phyloP scores from a whole-genome alignment of 139 green algal species.

The Micromonas commoda region DNA sequence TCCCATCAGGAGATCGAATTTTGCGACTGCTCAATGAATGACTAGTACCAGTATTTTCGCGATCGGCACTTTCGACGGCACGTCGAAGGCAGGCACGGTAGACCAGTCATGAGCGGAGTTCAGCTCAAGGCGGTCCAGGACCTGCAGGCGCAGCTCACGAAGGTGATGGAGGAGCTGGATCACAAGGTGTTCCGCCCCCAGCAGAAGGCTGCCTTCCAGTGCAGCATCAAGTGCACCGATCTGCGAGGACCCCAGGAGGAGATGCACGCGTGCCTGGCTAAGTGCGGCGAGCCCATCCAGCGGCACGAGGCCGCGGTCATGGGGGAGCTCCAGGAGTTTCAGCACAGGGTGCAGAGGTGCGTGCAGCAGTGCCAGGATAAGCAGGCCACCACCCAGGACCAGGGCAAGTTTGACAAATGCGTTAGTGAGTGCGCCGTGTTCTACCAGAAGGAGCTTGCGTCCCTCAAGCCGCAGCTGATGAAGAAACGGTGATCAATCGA shows the following conservation, averaged over 20 bases:
- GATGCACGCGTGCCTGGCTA: not conserved
- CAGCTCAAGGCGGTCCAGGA: not conserved
- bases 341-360: constrained; percentile 2
- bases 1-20: not conserved
- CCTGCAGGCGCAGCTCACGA: not conserved
- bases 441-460: constrained; percentile 9
- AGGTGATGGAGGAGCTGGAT: not conserved
- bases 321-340: not conserved
- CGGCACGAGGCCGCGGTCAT: not conserved
- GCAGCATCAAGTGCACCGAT: not conserved
- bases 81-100: too few relatives aligned
- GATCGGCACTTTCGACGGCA: too few relatives aligned
- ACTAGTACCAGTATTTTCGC: too few relatives aligned
- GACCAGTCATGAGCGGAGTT: too few relatives aligned
- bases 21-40: too few relatives aligned
- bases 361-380: constrained; percentile 11
- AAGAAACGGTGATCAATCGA: too few relatives aligned
- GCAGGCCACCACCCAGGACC: not conserved
- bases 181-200: constrained; percentile 2
- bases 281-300: not conserved
- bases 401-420: not conserved
- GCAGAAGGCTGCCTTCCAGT: constrained; percentile 1
- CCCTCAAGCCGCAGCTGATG: not conserved
- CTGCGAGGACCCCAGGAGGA: not conserved
- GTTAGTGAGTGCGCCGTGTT: not conserved